A percentile compares a stretch with the other conserved stretches of the same genome.
Conservation (phyloP, 1,139 yeast genomes). For the Pichia sp. region DNA sequence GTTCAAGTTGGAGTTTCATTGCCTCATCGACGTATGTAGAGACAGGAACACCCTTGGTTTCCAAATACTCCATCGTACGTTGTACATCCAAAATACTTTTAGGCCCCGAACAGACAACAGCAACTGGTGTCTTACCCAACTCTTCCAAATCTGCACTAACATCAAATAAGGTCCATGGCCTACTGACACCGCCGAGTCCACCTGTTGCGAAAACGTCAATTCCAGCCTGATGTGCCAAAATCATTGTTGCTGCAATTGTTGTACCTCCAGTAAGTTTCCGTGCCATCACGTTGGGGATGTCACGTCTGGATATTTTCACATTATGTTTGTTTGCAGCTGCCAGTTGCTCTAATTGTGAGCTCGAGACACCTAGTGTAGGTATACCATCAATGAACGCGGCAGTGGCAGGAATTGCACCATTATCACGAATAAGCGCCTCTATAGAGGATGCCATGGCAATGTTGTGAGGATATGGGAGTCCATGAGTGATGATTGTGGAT, state of each 20-base stretch:
- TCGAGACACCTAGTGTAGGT: constrained; percentile 60
- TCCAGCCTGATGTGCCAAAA: constrained; percentile 66
- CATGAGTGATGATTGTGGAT: constrained; percentile 86
- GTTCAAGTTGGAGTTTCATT: constrained; percentile 16
- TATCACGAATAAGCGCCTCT: constrained; percentile 49
- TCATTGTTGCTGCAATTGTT: constrained; percentile 87
- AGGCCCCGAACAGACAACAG: constrained; percentile 90
- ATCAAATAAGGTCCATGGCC: constrained; percentile 71
- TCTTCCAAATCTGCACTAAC: constrained; percentile 85
- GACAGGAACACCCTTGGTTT: constrained; percentile 75
- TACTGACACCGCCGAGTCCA: constrained; percentile 89
- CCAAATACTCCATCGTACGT: constrained; percentile 77
- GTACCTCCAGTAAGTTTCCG: constrained; percentile 69
- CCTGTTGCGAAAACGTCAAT: constrained; percentile 89
- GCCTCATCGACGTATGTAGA: constrained; percentile 28
- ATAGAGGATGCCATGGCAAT: constrained; percentile 64
- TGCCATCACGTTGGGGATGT: constrained; percentile 69
- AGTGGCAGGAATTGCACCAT: constrained; percentile 82
- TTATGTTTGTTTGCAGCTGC: constrained; percentile 37
- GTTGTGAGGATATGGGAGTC: constrained; percentile 77
- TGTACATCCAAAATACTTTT: constrained; percentile 77
- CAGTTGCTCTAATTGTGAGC: constrained; percentile 41
- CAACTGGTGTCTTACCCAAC: constrained; percentile 72
- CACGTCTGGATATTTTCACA: constrained; percentile 73
- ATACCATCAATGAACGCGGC: constrained; percentile 68